Evolutionary conservation across 176 grass and related monocot species (phyloP), one percentile per base, ranked within the genome.

Genomic region (Bothriochloa decipiens): DNA sequence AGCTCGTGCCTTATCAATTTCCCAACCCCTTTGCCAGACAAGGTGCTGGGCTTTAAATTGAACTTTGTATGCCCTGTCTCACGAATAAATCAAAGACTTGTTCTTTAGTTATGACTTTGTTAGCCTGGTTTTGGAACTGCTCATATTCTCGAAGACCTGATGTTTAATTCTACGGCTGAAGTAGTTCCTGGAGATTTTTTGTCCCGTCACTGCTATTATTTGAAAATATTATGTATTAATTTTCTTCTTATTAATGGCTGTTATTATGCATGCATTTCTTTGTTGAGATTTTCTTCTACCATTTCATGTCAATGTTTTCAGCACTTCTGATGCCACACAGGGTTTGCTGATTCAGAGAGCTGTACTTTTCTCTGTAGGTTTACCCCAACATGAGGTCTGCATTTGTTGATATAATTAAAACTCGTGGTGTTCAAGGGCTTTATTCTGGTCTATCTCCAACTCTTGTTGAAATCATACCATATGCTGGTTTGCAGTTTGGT

Each of bases 401-500:
- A 75, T 90, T 91, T 75, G 8, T 92, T 68, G 91, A 96, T 50
- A 96, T 95, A 75, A 78, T 96, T 65, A 86, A 85, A 81, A 87
- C 81, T 27, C 91, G 96, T 39, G 96, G 96, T 81, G 29, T 94
- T 65, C 91, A 26, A 84, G 96, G 96, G 67, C 84, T 98, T 78
- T 98, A 98, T 91, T 86, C 91, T 25, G 93, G 93, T 77, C 71
- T 98, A 67, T 82, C 88, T 16, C 93, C 93, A 72, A 98, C 96
- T 40, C 81, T 98, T 14, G 91, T 96, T 85, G 96, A 98, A 85
- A 98, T 94, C 64, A 88, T 98, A 92, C 96, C 96, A 86, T 98
- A 98, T 82, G 96, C 96, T 41, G 93, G 93, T 49, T 75, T 98
- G 83, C 96, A 98, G 65, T 94, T 98, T 81, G 96, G 96, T 69